A percentile compares a stretch with the other conserved stretches of the same genome.
phyloP scores from a whole-genome alignment of 306 rosid species.

The Citrullus amarus region DNA sequence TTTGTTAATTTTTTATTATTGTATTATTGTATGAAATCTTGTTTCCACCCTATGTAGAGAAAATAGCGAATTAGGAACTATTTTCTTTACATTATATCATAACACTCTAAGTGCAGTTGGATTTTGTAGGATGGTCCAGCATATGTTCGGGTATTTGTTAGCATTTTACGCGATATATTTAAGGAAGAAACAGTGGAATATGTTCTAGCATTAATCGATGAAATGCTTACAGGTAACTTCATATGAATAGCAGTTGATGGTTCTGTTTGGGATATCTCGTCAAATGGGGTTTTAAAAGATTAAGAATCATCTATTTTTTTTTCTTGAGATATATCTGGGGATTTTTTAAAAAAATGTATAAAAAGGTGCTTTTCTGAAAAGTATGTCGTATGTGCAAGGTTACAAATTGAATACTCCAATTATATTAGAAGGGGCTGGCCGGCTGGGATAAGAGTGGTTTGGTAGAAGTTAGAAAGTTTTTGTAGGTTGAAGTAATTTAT shows the following conservation, averaged over 20 bases:
- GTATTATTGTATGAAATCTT: not conserved
- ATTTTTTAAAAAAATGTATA: not conserved
- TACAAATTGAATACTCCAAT: not conserved
- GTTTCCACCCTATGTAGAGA: not conserved
- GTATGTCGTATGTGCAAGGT: not conserved
- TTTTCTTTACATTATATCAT: not conserved
- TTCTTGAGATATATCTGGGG: not conserved
- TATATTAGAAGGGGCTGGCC: not conserved
- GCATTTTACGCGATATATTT: conserved; percentile 67
- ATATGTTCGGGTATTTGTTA: conserved; percentile 71
- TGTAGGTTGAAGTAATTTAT: not conserved
- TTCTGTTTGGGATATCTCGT: not conserved
- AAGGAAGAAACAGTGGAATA: conserved; percentile 95
- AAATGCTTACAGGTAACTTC: conserved; percentile 70
- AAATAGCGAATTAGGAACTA: not conserved
- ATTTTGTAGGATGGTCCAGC: conserved; percentile 85
- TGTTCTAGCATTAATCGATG: conserved; percentile 77
- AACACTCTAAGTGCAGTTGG: not conserved
- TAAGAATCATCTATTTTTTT: too few species aligned
- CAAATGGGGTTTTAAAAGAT: too few species aligned
- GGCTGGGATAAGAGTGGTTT: not conserved
- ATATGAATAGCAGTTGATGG: not conserved
- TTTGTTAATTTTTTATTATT: not conserved
- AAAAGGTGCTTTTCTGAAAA: not conserved
- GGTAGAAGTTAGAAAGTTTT: not conserved